Base-by-base conservation (phyloP, 768 basidiomycete genomes). In the Collybia sp. region DNA sequence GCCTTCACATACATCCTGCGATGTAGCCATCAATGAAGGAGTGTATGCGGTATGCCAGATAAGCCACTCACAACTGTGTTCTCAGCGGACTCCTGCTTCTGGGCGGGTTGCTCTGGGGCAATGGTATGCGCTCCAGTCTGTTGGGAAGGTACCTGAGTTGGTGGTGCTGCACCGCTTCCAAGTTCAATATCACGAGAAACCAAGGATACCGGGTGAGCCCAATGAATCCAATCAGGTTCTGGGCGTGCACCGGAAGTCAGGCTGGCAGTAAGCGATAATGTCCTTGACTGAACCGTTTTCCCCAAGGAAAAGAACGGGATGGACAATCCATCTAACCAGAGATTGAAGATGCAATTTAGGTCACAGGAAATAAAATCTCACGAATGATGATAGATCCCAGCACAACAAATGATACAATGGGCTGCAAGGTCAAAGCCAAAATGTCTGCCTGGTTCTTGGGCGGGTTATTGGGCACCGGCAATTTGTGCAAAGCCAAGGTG, bases 351-450 rank as follows among this genome's bases (percentile, higher is more conserved):
- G n/a, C n/a, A 18, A 10, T 37, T 3, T 37, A 6, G 10, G 13
- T 6, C 35, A 18, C 17, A 18, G 10, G 10, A 20, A 33, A 49
- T 18, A 19, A 32, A 18, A 48, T 62, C 85, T 56, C 62, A 89
- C 88, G 90, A 44, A 83, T 76, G 54, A 95, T 66, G 56, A 96
- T 92, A 2, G 93, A 96, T 3, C 80, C 75, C 1, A 97, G 71
- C 2, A 97, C 92, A 38, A 95, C 67, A 60, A 96, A 97, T 5
- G 88, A 74, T 0, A 93, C 88, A 40, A 97, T 85, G 1, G 92
- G 88, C 53, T 91, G 82, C 11, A 96, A 71, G 6, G 69, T 73
- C 3, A 77, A 75, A 0, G 84, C 78, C n/a, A 97, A 73, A 12
- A 84, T 53, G 51, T 96, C 90, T 40, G 80, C 71, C 53, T 88